Evolutionary conservation across 2,329 filamentous ascomycete species (phyloP).

Genomic region (Penicillium polonicum): DNA sequence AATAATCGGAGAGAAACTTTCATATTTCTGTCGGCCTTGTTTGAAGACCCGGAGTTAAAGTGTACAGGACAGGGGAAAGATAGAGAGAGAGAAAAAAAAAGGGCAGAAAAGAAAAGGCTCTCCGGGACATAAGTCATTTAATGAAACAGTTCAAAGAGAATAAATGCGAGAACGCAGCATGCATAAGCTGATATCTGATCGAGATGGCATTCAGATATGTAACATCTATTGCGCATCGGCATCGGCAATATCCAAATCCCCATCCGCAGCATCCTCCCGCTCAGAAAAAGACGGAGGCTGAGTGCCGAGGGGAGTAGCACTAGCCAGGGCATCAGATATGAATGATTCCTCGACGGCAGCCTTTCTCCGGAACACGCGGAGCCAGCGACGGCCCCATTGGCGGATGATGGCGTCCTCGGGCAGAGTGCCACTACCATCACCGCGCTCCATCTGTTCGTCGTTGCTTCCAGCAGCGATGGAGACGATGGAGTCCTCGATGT

Average conservation of each 20-base stretch:
- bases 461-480: slow-evolving; percentile 71
- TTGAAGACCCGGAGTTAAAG: slow-evolving; percentile 3
- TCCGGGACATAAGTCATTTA: slow-evolving; percentile 9
- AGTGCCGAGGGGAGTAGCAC: slow-evolving; percentile 46
- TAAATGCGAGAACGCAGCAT: slow-evolving; percentile 2
- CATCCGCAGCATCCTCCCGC: slow-evolving; percentile 24
- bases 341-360: slow-evolving; percentile 80
- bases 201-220: not conserved
- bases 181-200: not conserved
- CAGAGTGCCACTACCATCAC: slow-evolving; percentile 52
- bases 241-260: slow-evolving; percentile 34
- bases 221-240: slow-evolving; percentile 20
- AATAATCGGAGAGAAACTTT: not conserved
- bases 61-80: slow-evolving; percentile 14
- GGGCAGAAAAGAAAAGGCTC: not conserved
- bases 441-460: slow-evolving; percentile 70
- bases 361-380: slow-evolving; percentile 78
- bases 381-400: slow-evolving; percentile 83
- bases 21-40: slow-evolving; percentile 2
- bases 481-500: slow-evolving; percentile 74
- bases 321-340: slow-evolving; percentile 56
- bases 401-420: slow-evolving; percentile 65
- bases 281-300: slow-evolving; percentile 26
- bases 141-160: slow-evolving; percentile 3
- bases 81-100: not conserved